Base-by-base conservation (phyloP, 768 basidiomycete genomes). In the Exidia glandulosa region DNA sequence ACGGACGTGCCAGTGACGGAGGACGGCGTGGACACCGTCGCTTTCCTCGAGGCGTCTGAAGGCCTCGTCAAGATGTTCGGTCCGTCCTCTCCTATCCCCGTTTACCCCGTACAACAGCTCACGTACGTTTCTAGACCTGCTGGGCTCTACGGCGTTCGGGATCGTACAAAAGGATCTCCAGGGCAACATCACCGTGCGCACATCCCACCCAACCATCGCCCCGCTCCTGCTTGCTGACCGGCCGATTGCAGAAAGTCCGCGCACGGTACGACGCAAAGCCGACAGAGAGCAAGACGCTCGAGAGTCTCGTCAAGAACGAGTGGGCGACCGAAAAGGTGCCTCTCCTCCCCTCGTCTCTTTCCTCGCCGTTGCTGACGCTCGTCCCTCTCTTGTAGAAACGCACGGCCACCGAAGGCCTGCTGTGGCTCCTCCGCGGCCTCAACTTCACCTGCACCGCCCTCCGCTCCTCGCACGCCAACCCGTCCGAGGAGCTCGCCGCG, bases 391-490 rank as follows among this genome's bases (percentile, higher is more conserved):
- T n/a, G n/a, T n/a, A n/a, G 81, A 93, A 93, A 73, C 81, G 83
- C 16, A 80, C 82, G 0, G 92, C 95, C 2, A 96, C 94, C 0
- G 87, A 94, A 68, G 94, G 92, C 16, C 80, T 97, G 59, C 74
- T 97, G 73, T 99, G 96, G 96, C 81, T 99, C 56, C 79, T 94
- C 55, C 85, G 94, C 32, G 96, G 93, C 2, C 81, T 94, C 57
- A 81, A 83, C 31, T 99, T 99, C 77, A 99, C 95, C 33, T 84
- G 86, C 73, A 77, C 81, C 60, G 88, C 88, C 1, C 81, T 99
- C 29, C 80, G 87, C 63, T 75, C 79, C 50, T 81, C 86, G 0
- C 87, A 92, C 66, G 77, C 74, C 3, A 81, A 94, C 72, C 76
- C 81, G 50, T 68, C 69, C 1, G 79, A 82, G 59, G 88, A 93